Conservation (phyloP, 305 asterid genomes). For the Solanum aculeatissimum region DNA sequence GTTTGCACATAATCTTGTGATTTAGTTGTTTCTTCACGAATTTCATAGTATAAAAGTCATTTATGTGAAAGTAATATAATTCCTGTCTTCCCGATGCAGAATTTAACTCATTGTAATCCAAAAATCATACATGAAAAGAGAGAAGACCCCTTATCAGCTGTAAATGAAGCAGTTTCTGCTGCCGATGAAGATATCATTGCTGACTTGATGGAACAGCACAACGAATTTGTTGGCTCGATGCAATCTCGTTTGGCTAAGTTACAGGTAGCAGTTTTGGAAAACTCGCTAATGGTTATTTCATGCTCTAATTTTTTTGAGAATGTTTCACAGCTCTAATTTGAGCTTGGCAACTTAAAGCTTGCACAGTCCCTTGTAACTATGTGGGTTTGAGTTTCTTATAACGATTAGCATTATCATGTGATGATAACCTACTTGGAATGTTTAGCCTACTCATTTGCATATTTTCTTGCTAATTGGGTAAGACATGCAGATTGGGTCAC, state of each 20-base stretch:
- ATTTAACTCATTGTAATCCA: not conserved
- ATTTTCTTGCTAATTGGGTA: not conserved
- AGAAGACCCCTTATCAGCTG: slow-evolving; percentile 33
- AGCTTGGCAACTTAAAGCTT: not conserved
- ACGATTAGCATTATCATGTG: not conserved
- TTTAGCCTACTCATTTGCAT: not conserved
- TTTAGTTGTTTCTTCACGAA: not conserved
- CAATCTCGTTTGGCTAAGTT: slow-evolving; percentile 75
- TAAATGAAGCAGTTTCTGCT: slow-evolving; percentile 45
- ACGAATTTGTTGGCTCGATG: slow-evolving; percentile 75
- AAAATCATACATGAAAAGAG: slow-evolving; percentile 27
- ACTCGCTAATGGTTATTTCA: not conserved
- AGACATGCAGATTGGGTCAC: not conserved
- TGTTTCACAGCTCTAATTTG: not conserved
- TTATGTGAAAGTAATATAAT: not conserved
- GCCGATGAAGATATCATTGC: slow-evolving; percentile 71
- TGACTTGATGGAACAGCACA: slow-evolving; percentile 68
- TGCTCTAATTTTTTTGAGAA: not conserved
- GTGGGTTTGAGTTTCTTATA: not conserved
- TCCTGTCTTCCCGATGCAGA: not conserved
- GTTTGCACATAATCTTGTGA: not conserved
- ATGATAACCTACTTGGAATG: not conserved
- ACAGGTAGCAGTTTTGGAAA: slow-evolving; percentile 39
- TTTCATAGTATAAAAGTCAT: not conserved
- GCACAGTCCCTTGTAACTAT: not conserved